Percentiles rank a stretch among this genome's conserved stretches.
These are phyloP conservation scores for Leccinellum luteum DNA, from an alignment of 768 basidiomycete species.

Conservation along the genomic window DNA sequence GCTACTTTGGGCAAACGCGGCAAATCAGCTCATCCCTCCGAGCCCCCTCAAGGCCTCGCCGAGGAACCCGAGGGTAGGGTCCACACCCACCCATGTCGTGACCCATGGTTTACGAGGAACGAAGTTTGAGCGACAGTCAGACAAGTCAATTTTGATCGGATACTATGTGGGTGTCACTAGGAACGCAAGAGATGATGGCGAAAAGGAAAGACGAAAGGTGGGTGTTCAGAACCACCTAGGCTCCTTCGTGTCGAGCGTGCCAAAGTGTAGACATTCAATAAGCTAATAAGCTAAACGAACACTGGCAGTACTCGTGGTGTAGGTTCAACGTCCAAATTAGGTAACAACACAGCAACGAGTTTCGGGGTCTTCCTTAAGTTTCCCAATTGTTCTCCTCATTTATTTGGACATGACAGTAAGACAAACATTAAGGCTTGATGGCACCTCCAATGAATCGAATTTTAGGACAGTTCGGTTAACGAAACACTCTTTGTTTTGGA, in stretches of 20 bases:
- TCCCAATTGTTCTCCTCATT: constrained; percentile 1
- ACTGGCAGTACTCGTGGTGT: no score
- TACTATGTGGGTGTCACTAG: background rate
- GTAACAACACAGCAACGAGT: background rate
- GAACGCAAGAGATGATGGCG: background rate
- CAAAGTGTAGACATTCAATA: background rate
- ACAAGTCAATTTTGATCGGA: background rate
- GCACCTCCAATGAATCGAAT: constrained; percentile 6
- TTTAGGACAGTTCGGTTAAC: constrained; percentile 1
- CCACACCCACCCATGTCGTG: constrained; percentile 8
- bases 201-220: background rate
- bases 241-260: no score
- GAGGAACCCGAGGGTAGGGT: constrained; percentile 29
- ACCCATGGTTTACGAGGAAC: background rate
- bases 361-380: constrained; percentile 19
- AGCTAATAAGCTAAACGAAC: no score
- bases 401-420: constrained; percentile 15
- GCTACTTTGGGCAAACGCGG: constrained; percentile 15
- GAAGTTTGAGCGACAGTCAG: no score
- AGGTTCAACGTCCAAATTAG: background rate
- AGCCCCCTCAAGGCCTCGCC: constrained; percentile 15
- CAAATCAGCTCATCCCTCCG: constrained; percentile 26
- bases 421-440: constrained; percentile 11
- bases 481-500: background rate
- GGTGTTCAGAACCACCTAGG: background rate